Conservation (phyloP, 352 stramenopile species). For the Phytopythium ostracodes region DNA sequence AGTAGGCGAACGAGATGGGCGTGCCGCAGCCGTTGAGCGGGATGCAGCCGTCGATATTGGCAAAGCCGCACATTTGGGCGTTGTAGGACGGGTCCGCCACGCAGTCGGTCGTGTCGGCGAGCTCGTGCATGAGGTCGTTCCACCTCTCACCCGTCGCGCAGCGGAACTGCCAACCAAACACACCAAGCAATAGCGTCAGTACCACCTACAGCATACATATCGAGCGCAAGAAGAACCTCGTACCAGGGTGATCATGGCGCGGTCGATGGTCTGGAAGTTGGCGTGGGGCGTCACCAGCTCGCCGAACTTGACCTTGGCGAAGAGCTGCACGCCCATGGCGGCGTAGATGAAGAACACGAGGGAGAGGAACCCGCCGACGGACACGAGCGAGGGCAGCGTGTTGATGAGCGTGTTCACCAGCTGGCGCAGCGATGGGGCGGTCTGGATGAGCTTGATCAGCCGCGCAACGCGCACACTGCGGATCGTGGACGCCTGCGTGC, state of each 20-base stretch:
- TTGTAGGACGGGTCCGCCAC: conserved; percentile 28
- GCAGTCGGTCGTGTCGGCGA: conserved; percentile 31
- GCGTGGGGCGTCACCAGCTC: conserved; percentile 55
- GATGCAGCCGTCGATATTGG: conserved; percentile 25
- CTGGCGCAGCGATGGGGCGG: conserved; percentile 61
- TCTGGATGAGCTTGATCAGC: conserved; percentile 66
- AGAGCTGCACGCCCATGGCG: conserved; percentile 82
- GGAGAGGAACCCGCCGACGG: conserved; percentile 75
- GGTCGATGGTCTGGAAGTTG: conserved; percentile 81
- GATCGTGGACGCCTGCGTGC: conserved; percentile 55
- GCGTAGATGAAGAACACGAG: conserved; percentile 89
- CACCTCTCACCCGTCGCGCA: conserved; percentile 88
- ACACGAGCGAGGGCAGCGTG: conserved; percentile 68
- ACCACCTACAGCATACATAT: background rate
- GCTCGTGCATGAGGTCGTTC: conserved; percentile 84
- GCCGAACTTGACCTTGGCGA: conserved; percentile 57
- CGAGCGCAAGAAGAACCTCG: background rate
- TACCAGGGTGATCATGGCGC: conserved; percentile 76
- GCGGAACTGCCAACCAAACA: conserved; percentile 32
- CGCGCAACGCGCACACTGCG: conserved; percentile 79
- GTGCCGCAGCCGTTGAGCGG: conserved; percentile 55
- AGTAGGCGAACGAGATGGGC: conserved; percentile 44
- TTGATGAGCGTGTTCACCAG: conserved; percentile 82
- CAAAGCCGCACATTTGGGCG: conserved; percentile 41
- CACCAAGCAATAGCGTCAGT: background rate